A percentile compares a stretch with the other conserved stretches of the same genome.
Conservation (phyloP, 2,329 filamentous ascomycete species). For the Thelonectria blattea region DNA sequence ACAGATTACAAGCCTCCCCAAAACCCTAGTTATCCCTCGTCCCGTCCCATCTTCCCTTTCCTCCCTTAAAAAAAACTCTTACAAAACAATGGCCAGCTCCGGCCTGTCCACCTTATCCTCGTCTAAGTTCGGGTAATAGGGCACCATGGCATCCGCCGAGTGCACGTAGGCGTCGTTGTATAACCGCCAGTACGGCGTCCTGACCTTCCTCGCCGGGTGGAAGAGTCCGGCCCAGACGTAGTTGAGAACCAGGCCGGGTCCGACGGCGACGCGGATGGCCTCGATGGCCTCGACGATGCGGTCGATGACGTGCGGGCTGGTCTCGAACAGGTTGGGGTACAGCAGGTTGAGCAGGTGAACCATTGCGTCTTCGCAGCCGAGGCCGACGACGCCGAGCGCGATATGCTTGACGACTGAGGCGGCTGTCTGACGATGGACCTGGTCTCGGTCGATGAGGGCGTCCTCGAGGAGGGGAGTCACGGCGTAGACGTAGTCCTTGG, state of each 20-base stretch:
- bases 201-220: slow-evolving; percentile 93
- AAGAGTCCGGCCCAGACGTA: slow-evolving; percentile 98
- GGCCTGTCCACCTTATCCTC: slow-evolving; percentile 80
- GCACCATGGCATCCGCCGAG: slow-evolving; percentile 91
- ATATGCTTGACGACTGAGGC: slow-evolving; percentile 98
- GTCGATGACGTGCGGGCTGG: slow-evolving; percentile 97
- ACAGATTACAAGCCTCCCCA: slow-evolving; percentile 35
- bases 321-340: slow-evolving; percentile 97
- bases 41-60: slow-evolving; percentile 7
- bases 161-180: slow-evolving; percentile 98
- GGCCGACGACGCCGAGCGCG: slow-evolving; percentile 92
- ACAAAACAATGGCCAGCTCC: slow-evolving; percentile 85
- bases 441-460: slow-evolving; percentile 95
- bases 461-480: slow-evolving; percentile 96
- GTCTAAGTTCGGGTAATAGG: slow-evolving; percentile 88
- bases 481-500: slow-evolving; percentile 98
- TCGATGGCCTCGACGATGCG: slow-evolving; percentile 97
- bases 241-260: slow-evolving; percentile 92
- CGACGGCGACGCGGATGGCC: slow-evolving; percentile 90
- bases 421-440: slow-evolving; percentile 96
- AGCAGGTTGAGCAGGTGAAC: slow-evolving; percentile 94
- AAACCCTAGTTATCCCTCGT: neutral
- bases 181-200: slow-evolving; percentile 92
- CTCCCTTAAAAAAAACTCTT: slow-evolving; percentile 38
- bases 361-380: slow-evolving; percentile 99